Base-by-base conservation (phyloP, 371 early-diverging fungal genomes). In the Mycotypha africana region DNA sequence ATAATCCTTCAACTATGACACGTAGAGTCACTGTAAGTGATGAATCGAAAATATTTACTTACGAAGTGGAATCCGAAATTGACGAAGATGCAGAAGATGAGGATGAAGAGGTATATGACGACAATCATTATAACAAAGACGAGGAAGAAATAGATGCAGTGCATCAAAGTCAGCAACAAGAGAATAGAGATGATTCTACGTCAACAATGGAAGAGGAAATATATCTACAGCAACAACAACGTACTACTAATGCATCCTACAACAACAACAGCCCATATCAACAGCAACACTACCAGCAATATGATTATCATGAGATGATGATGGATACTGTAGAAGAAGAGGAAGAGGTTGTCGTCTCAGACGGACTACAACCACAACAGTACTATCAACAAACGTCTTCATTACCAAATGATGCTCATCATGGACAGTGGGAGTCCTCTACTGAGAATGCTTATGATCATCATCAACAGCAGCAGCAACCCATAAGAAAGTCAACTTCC, bases 21-120 rank as follows among this genome's bases (percentile, higher is more conserved):
- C 49, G 41, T 45, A 60, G 51, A 50, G 72, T 72, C n/a, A 60
- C 52, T n/a, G 67, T 72, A 38, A 59, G 50, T 12, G 64, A 50
- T 3, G 51, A 54, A 32, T 38, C 49, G 2, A 56, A 53, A 17
- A 53, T 72, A 9, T 58, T 67, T 34, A 55, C 58, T 37, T 65
- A 62, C 34, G 68, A 72, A 44, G 57, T 65, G 2, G 72, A 67
- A 23, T 52, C 74, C 36, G 56, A 49, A 8, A 38, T 53, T 17
- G 79, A 78, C 58, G 55, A 47, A 6, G 59, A 59, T 1, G 45
- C 50, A 2, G 58, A 59, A 4, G 45, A 49, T 31, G 47, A 38
- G 25, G 32, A 49, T 15, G 45, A 52, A 1, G 73, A 57, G 8
- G 53, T 44, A 21, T 38, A 50, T 21, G 23, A 15, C 25, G n/a